Evolutionary conservation across 73 alveolate species (phyloP).

Genomic region (Tetrahymena borealis): DNA sequence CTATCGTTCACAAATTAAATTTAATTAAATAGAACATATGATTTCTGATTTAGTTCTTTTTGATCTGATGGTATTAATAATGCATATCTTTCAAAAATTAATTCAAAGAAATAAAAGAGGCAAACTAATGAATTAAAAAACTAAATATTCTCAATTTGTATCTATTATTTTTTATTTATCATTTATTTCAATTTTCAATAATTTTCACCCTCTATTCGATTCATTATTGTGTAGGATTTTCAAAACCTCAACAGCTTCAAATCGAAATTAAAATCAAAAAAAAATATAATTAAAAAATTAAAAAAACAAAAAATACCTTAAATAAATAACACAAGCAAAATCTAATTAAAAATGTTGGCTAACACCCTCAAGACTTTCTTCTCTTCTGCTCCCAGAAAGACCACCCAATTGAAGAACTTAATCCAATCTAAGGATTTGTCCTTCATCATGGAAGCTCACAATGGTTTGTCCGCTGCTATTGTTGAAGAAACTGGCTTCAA

Average conservation of each 20-base stretch:
- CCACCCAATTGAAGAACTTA: conserved; percentile 34
- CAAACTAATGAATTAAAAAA: background rate
- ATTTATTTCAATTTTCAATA: background rate
- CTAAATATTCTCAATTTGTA: background rate
- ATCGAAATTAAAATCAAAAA: background rate
- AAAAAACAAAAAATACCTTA: background rate
- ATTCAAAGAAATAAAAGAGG: background rate
- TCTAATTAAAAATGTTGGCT: background rate
- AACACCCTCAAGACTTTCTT: background rate
- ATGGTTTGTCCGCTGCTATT: conserved; percentile 66
- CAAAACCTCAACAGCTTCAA: background rate
- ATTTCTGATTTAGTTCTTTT: too few species aligned
- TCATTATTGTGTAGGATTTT: background rate
- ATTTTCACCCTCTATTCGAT: background rate
- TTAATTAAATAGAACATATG: too few species aligned
- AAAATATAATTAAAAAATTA: background rate
- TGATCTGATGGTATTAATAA: too few species aligned
- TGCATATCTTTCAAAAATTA: background rate
- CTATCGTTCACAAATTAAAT: too few species aligned
- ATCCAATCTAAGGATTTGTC: conserved; percentile 26
- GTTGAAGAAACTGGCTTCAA: conserved; percentile 65
- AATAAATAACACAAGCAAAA: background rate
- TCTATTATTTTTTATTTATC: background rate
- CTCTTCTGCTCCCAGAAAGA: conserved; percentile 40
- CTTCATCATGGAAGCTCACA: conserved; percentile 76